These are phyloP conservation scores for Lecanoromycetidae sp. DNA, from an alignment of 2,329 filamentous ascomycete genomes.

Conservation along the genomic window DNA sequence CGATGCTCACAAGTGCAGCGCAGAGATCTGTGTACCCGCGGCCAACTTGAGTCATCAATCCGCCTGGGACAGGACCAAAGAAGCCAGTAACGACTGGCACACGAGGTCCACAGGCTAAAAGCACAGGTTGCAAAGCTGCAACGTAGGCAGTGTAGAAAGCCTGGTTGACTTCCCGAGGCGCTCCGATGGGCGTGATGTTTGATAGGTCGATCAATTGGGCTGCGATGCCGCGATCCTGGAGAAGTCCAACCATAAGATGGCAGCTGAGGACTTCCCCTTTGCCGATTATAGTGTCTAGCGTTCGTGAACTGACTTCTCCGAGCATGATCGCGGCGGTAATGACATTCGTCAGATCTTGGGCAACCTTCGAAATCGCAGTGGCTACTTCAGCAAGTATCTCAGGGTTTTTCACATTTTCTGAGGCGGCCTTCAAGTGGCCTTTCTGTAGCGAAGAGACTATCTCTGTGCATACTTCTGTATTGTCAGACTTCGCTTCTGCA, in stretches of 20 bases:
- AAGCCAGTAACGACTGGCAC: slow-evolving; percentile 55
- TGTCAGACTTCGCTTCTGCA: neutral
- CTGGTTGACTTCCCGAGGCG: slow-evolving; percentile 45
- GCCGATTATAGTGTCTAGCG: slow-evolving; percentile 79
- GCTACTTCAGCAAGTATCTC: slow-evolving; percentile 47
- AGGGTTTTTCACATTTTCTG: neutral
- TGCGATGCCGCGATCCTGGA: slow-evolving; percentile 71
- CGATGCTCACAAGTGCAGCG: slow-evolving; percentile 79
- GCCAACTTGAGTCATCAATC: slow-evolving; percentile 80
- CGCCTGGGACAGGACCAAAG: slow-evolving; percentile 86
- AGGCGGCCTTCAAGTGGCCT: neutral
- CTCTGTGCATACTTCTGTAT: neutral
- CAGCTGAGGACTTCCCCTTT: slow-evolving; percentile 95
- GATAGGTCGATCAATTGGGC: slow-evolving; percentile 84
- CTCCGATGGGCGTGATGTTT: slow-evolving; percentile 61
- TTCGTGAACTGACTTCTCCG: slow-evolving; percentile 62
- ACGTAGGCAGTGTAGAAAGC: slow-evolving; percentile 58
- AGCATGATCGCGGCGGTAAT: slow-evolving; percentile 50
- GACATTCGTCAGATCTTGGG: slow-evolving; percentile 65
- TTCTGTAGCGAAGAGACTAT: neutral
- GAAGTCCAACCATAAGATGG: slow-evolving; percentile 70
- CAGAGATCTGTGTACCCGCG: slow-evolving; percentile 95
- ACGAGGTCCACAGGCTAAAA: neutral
- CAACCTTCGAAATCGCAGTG: slow-evolving; percentile 62
- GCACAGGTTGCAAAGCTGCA: slow-evolving; percentile 18